Conservation (phyloP, 1,284 basidiomycete genomes). For the Ustilago shanxiensis region DNA sequence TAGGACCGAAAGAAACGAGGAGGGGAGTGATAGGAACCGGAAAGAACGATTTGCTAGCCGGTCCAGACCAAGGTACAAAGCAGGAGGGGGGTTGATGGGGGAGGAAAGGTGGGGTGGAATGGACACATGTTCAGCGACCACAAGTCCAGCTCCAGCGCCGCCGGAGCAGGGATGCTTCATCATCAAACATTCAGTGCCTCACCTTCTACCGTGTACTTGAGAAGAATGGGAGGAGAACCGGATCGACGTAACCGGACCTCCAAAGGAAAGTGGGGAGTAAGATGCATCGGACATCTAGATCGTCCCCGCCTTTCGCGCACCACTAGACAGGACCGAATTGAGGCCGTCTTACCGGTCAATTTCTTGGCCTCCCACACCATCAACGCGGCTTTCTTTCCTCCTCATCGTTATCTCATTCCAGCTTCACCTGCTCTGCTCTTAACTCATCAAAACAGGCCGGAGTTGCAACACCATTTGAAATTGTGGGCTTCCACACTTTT, state of each 20-base stretch:
- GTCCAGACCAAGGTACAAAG: neutral
- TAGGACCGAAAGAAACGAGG: neutral
- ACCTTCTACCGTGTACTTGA: neutral
- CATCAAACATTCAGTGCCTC: too few relatives aligned
- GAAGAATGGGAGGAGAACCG: neutral
- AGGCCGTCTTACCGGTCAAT: constrained; percentile 10
- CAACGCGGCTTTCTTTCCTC: neutral
- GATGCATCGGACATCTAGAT: constrained; percentile 4
- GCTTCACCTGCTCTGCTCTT: neutral
- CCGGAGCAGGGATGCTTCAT: neutral
- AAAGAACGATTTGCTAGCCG: neutral
- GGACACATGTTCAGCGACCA: constrained; percentile 4
- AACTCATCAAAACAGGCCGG: too few relatives aligned
- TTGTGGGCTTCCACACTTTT: neutral
- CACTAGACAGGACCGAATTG: constrained; percentile 3
- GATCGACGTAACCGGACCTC: neutral
- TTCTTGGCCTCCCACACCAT: neutral
- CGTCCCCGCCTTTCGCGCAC: neutral
- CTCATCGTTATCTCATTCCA: neutral
- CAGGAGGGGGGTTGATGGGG: neutral
- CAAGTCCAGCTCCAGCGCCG: too few relatives aligned
- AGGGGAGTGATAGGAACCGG: neutral
- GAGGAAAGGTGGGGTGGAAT: neutral
- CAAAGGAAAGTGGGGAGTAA: neutral
- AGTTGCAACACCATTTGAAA: neutral